These are phyloP conservation scores for Epichloe uncinata DNA, from an alignment of 2,329 filamentous ascomycete species.

Conservation along the genomic window DNA sequence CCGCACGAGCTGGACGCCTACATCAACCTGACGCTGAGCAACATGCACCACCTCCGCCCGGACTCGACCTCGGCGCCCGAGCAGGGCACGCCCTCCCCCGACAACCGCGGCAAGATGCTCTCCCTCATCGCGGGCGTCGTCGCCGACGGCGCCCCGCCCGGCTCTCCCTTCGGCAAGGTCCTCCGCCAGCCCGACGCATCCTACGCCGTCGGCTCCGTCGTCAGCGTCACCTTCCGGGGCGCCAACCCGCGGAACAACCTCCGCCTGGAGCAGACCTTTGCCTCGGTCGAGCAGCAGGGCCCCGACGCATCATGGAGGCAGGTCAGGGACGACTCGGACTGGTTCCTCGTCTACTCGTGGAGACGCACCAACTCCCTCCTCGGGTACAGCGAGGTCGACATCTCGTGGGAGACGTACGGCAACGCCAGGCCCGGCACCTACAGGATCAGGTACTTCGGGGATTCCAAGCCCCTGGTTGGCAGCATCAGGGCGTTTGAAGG, in stretches of 20 bases:
- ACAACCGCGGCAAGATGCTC: slow-evolving; percentile 63
- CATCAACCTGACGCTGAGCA: slow-evolving; percentile 72
- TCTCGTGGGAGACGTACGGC: slow-evolving; percentile 56
- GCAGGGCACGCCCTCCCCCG: slow-evolving; percentile 53
- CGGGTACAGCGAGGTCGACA: slow-evolving; percentile 63
- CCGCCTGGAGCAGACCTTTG: slow-evolving; percentile 63
- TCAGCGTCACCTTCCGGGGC: slow-evolving; percentile 62
- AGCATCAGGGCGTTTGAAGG: slow-evolving; percentile 23
- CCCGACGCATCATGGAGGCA: slow-evolving; percentile 42
- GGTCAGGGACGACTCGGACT: slow-evolving; percentile 65
- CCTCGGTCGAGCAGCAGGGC: slow-evolving; percentile 53
- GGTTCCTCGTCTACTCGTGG: slow-evolving; percentile 75
- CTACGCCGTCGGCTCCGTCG: slow-evolving; percentile 47
- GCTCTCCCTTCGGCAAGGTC: slow-evolving; percentile 58
- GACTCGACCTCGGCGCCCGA: slow-evolving; percentile 26
- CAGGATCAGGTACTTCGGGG: slow-evolving; percentile 71
- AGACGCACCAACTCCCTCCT: slow-evolving; percentile 53
- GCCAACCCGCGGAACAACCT: slow-evolving; percentile 88
- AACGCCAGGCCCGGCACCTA: slow-evolving; percentile 53
- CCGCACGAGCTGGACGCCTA: slow-evolving; percentile 72
- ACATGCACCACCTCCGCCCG: slow-evolving; percentile 25
- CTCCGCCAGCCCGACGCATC: slow-evolving; percentile 36
- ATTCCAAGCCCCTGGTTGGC: slow-evolving; percentile 46
- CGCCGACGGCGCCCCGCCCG: slow-evolving; percentile 52
- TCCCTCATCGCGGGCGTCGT: slow-evolving; percentile 73